Conservation (phyloP, 345 rosid species). For the Cochlearia excelsa region DNA sequence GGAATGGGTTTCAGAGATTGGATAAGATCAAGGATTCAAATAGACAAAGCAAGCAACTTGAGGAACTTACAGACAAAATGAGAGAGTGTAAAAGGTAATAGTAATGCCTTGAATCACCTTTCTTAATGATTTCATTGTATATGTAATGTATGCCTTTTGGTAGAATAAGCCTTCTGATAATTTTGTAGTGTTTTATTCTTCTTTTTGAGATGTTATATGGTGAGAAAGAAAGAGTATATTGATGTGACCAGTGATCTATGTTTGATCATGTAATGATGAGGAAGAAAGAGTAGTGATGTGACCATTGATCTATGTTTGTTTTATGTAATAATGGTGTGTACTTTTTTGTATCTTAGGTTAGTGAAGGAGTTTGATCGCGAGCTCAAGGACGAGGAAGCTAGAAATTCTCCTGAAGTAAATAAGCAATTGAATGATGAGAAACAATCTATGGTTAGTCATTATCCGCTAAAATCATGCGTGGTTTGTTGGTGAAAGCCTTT, state of each 20-base stretch:
- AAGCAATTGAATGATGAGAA: conserved; percentile 93
- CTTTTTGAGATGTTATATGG: no score
- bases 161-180: background rate
- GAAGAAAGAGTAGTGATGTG: no score
- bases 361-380: conserved; percentile 91
- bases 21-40: conserved; percentile 91
- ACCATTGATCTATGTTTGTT: background rate
- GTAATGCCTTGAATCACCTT: background rate
- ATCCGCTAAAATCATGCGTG: background rate
- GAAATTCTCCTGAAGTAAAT: conserved; percentile 72
- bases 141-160: background rate
- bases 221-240: background rate
- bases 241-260: background rate
- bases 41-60: conserved; percentile 93
- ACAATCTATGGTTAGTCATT: conserved; percentile 80
- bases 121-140: background rate
- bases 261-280: no score
- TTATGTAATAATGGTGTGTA: background rate
- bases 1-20: conserved; percentile 97
- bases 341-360: conserved; percentile 48
- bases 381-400: conserved; percentile 76
- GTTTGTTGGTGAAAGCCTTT: background rate
- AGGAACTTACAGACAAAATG: conserved; percentile 94
- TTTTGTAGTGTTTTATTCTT: background rate
- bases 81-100: conserved; percentile 89